These are phyloP conservation scores for Podospora fimiseda DNA, from an alignment of 495 filamentous ascomycete genomes.

Conservation along the genomic window DNA sequence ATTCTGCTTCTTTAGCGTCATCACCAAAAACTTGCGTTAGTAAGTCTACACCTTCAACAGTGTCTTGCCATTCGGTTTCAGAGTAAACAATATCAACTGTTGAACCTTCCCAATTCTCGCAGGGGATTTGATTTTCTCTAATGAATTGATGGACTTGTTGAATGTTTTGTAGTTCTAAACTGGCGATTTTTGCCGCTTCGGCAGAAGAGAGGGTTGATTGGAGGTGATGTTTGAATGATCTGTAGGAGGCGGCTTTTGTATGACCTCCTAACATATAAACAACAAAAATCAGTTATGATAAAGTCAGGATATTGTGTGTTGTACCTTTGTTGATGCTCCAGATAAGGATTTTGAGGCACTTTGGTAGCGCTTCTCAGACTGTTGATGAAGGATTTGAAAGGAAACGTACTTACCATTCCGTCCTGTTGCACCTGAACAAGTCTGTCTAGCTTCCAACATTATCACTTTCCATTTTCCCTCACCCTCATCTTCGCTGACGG, in stretches of 20 bases:
- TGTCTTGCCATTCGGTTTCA: constrained; percentile 36
- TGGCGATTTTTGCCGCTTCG: constrained; percentile 48
- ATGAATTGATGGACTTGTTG: constrained; percentile 49
- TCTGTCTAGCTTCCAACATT: neutral
- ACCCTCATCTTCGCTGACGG: neutral
- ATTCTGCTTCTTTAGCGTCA: constrained; percentile 38
- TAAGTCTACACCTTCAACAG: constrained; percentile 33
- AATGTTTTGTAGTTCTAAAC: constrained; percentile 54
- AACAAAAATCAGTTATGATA: no score
- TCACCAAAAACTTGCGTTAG: constrained; percentile 41
- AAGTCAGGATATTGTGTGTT: no score
- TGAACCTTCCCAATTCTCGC: constrained; percentile 43
- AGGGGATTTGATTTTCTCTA: constrained; percentile 42
- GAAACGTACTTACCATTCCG: neutral
- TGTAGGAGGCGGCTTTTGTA: constrained; percentile 58
- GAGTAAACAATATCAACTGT: constrained; percentile 58
- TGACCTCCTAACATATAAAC: no score
- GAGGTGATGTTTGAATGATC: constrained; percentile 43
- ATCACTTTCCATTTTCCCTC: neutral
- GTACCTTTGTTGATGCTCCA: no score
- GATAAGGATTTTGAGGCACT: no score
- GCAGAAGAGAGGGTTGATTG: constrained; percentile 29
- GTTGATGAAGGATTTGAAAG: no score
- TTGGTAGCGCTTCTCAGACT: no score
- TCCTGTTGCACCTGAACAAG: neutral